phyloP scores from a whole-genome alignment of 106 monocot genomes.

The Gastrodia elata region DNA sequence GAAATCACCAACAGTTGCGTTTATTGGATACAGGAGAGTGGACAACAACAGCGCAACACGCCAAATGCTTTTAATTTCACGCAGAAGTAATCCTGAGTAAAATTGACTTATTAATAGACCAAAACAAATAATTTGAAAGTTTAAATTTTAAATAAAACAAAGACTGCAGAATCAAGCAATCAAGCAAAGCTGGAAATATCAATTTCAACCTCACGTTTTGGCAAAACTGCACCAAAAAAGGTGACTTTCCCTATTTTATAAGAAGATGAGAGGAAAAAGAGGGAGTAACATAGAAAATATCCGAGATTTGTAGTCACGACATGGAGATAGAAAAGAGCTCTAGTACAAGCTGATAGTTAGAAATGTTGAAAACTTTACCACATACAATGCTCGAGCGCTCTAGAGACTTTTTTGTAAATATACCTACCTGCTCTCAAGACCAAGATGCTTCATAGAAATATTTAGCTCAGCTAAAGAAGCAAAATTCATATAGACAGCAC shows the following conservation, averaged over 20 bases:
- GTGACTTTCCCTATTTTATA: not conserved
- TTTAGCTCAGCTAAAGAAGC: not conserved
- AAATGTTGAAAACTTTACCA: not conserved
- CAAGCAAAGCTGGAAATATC: not conserved
- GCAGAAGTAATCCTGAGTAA: slow-evolving; percentile 52
- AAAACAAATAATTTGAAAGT: not conserved
- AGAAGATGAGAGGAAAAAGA: not conserved
- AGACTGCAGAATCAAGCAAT: not conserved
- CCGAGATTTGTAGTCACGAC: not conserved
- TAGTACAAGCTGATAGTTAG: not conserved
- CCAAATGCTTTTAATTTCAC: slow-evolving; percentile 88
- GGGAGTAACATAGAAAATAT: not conserved
- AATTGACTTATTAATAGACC: not conserved
- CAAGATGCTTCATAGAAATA: not conserved
- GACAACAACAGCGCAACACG: slow-evolving; percentile 67
- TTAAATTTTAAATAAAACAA: not conserved
- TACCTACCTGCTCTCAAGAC: not conserved
- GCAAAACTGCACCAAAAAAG: not conserved
- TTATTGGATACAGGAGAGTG: slow-evolving; percentile 37
- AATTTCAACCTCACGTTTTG: not conserved
- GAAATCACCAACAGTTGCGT: slow-evolving; percentile 9
- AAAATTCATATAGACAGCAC: not conserved
- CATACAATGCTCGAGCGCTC: not conserved
- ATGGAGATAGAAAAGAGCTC: not conserved
- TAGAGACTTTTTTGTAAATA: not conserved